phyloP scores from a whole-genome alignment of 2,329 filamentous ascomycete species.

The Claviceps spartinae region DNA sequence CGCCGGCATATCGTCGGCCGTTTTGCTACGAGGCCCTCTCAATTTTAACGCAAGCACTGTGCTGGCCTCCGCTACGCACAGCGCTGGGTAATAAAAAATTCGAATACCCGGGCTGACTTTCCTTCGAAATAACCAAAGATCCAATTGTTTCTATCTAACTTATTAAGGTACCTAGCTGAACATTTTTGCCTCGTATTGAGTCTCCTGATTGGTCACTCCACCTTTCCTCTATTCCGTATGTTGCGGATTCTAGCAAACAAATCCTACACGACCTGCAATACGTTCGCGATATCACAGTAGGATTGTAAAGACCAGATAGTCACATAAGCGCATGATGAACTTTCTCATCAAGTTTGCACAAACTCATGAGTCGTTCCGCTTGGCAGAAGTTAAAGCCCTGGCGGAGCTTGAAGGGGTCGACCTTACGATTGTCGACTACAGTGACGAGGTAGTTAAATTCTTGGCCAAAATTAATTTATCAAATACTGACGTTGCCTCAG shows the following conservation, averaged over 20 bases:
- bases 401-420: conserved; percentile 54
- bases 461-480: not conserved
- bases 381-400: conserved; percentile 70
- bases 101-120: no score
- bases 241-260: not conserved
- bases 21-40: not conserved
- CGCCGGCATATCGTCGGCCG: not conserved
- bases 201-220: not conserved
- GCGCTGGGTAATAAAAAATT: no score
- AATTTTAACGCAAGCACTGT: not conserved
- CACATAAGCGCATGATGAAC: conserved; percentile 36
- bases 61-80: no score
- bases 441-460: conserved; percentile 43
- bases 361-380: conserved; percentile 78
- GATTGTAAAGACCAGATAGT: not conserved
- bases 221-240: not conserved
- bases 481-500: conserved; percentile 29
- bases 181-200: not conserved
- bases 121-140: no score
- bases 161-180: not conserved
- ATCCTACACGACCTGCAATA: not conserved
- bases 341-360: conserved; percentile 87
- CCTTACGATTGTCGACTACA: conserved; percentile 63
- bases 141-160: no score
- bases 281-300: not conserved